Evolutionary conservation across 83 land plant genomes (phyloP).

Genomic region (Picea mariana): DNA sequence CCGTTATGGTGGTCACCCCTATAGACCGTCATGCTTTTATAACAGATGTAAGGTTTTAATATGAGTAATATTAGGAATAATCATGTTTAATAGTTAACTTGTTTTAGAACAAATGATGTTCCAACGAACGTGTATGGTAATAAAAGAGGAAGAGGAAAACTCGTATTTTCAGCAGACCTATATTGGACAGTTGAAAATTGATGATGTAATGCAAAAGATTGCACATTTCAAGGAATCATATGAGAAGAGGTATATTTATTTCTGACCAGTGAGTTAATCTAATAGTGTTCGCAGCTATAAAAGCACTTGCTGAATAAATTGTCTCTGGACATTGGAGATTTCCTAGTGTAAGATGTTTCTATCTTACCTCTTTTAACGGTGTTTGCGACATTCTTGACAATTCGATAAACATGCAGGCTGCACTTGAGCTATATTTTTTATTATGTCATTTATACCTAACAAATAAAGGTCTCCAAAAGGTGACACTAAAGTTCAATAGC

Average conservation of each 20-base stretch:
- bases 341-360: background rate
- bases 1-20: too few relatives aligned
- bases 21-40: too few relatives aligned
- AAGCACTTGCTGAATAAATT: background rate
- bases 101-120: too few relatives aligned
- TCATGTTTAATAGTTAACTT: too few relatives aligned
- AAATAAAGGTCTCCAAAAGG: background rate
- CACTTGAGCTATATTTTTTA: background rate
- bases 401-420: background rate
- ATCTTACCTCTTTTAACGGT: background rate
- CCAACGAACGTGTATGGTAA: too few relatives aligned
- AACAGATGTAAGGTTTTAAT: too few relatives aligned
- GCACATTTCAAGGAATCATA: conserved; percentile 70
- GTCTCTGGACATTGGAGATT: background rate
- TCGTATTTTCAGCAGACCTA: conserved; percentile 83
- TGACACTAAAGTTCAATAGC: background rate
- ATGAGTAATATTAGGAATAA: too few relatives aligned
- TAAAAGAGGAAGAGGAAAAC: conserved; percentile 75
- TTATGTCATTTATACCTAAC: background rate
- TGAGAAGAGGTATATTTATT: conserved; percentile 45
- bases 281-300: background rate
- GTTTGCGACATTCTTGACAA: background rate
- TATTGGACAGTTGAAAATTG: conserved; percentile 64
- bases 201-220: conserved; percentile 82
- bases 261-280: background rate